Evolutionary conservation across 345 rosid species (phyloP).

Genomic region (Erysimum cheiranthoides): DNA sequence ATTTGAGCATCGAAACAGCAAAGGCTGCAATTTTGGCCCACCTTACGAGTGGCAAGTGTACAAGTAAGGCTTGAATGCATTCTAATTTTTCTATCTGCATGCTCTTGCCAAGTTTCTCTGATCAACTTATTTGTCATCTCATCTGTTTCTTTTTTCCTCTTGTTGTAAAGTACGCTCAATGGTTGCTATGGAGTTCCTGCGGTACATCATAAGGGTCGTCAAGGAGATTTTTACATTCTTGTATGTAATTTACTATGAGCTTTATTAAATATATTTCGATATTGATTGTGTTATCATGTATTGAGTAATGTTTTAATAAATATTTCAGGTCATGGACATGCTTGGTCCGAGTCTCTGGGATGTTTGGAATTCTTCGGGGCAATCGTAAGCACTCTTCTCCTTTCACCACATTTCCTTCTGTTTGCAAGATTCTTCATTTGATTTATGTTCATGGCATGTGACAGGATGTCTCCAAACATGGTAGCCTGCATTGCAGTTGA

Average conservation of each 20-base stretch:
- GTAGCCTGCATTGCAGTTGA: conserved; percentile 95
- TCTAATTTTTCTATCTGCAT: background rate
- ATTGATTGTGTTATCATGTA: conserved; percentile 27
- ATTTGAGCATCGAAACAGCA: conserved; percentile 92
- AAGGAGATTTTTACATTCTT: conserved; percentile 93
- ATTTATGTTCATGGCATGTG: conserved; percentile 26
- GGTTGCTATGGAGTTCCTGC: conserved; percentile 89
- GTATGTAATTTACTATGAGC: conserved; percentile 47
- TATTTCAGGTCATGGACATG: conserved; percentile 92
- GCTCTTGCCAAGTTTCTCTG: conserved; percentile 2
- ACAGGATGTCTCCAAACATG: conserved; percentile 88
- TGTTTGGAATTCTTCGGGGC: conserved; percentile 88
- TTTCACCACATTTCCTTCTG: conserved; percentile 1
- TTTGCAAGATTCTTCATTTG: background rate
- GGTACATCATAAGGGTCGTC: conserved; percentile 91
- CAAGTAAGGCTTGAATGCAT: conserved; percentile 56
- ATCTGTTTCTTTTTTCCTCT: conserved; percentile 16
- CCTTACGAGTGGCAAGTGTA: conserved; percentile 99
- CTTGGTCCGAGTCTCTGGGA: conserved; percentile 99
- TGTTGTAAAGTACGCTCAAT: conserved; percentile 55
- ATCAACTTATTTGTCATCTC: conserved; percentile 15
- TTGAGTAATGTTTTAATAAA: conserved; percentile 26
- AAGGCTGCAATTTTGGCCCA: conserved; percentile 97
- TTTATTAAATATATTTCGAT: conserved; percentile 6
- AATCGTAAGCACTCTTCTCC: conserved; percentile 59